A percentile compares a stretch with the other conserved stretches of the same genome.
Conservation (phyloP, 164 flowering plant species). For the Sextonia rubra region DNA sequence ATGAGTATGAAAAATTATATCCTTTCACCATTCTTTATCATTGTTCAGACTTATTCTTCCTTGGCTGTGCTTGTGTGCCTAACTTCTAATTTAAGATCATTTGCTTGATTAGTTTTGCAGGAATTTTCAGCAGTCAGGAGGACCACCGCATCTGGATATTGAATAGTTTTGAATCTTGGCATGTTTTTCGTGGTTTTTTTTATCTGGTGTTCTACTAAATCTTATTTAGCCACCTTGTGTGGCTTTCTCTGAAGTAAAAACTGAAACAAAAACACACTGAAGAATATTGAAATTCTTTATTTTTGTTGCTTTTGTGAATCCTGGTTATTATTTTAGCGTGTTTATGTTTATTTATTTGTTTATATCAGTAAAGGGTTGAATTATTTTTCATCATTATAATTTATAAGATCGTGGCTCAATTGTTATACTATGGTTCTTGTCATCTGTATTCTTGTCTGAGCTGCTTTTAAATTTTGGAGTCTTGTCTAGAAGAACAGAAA, state of each 20-base stretch:
- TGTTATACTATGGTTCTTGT: too few relatives aligned
- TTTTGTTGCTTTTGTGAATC: background rate
- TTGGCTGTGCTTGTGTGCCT: background rate
- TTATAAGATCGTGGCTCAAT: too few relatives aligned
- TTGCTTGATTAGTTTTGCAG: background rate
- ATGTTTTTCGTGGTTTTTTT: background rate
- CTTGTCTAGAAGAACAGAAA: too few relatives aligned
- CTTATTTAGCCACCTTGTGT: background rate
- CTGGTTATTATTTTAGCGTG: background rate
- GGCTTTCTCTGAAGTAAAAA: background rate
- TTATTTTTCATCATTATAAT: too few relatives aligned
- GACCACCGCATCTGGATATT: background rate
- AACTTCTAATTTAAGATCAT: background rate
- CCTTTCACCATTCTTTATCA: background rate
- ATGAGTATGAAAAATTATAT: too few relatives aligned
- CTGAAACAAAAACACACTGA: background rate
- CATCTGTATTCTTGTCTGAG: too few relatives aligned
- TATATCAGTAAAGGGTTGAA: too few relatives aligned
- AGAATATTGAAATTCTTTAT: background rate
- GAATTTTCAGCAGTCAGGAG: background rate
- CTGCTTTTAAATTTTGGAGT: too few relatives aligned
- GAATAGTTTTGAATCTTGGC: background rate
- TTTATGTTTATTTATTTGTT: too few relatives aligned
- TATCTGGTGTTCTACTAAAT: background rate
- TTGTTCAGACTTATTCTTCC: background rate